Evolutionary conservation across 805 yeast species (phyloP).

Genomic region (Sugiyamaella boreocaroliniensis): DNA sequence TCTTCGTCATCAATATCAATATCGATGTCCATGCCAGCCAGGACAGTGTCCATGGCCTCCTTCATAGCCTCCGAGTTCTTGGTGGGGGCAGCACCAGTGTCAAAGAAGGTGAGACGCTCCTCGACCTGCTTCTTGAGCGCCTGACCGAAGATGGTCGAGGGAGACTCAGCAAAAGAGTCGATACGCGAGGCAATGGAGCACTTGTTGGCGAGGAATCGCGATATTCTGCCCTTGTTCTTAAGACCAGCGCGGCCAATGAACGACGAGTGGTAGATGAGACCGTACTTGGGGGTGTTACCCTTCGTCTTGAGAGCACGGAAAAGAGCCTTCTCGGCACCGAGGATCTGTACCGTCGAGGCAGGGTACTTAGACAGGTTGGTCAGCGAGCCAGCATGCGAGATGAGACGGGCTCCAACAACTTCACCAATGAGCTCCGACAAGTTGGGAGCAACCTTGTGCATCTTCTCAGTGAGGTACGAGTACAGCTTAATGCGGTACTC

Average conservation of each 20-base stretch:
- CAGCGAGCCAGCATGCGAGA: conserved; percentile 97
- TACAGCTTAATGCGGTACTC: conserved; percentile 83
- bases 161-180: conserved; percentile 94
- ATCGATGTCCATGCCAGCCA: conserved; percentile 42
- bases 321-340: conserved; percentile 96
- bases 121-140: conserved; percentile 95
- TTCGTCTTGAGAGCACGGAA: conserved; percentile 94
- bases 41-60: conserved; percentile 72
- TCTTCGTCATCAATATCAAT: conserved; percentile 31
- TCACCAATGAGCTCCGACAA: conserved; percentile 95
- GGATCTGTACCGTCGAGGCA: conserved; percentile 96
- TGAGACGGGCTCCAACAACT: conserved; percentile 96
- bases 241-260: conserved; percentile 90
- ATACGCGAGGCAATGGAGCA: conserved; percentile 98
- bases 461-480: conserved; percentile 86
- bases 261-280: conserved; percentile 89
- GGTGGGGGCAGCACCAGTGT: conserved; percentile 94
- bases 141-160: conserved; percentile 82
- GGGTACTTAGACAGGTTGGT: conserved; percentile 96
- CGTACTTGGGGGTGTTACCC: conserved; percentile 95
- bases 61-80: conserved; percentile 92
- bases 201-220: conserved; percentile 97
- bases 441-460: conserved; percentile 97
- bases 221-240: conserved; percentile 98
- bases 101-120: conserved; percentile 92